phyloP scores from a whole-genome alignment of 176 grass and related monocot species.

The Carex pumila region DNA sequence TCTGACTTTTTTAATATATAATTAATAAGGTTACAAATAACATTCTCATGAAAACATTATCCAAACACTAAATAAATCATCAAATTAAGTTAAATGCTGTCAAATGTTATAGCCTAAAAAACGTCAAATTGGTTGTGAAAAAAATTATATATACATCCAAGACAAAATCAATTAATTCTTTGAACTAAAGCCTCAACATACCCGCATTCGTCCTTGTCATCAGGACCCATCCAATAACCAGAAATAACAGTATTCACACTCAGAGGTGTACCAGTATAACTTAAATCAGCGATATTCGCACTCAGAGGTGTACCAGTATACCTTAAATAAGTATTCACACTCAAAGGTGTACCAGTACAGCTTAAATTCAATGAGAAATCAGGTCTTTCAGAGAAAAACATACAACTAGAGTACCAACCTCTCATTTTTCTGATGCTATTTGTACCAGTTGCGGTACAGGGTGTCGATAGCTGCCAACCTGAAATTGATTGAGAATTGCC shows the following conservation, averaged over 20 bases:
- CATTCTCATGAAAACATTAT: not conserved
- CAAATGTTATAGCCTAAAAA: not conserved
- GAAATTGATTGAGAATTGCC: not conserved
- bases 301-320: not conserved
- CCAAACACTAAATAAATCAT: not conserved
- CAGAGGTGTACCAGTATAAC: not conserved
- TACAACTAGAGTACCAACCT: not conserved
- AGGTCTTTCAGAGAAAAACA: not conserved
- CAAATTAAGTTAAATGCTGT: not conserved
- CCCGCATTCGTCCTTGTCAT: slow-evolving; percentile 7
- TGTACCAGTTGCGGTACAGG: not conserved
- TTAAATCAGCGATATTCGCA: not conserved
- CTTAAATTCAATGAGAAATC: not conserved
- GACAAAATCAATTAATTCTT: slow-evolving; percentile 10
- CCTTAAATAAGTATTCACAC: not conserved
- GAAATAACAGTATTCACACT: slow-evolving; percentile 5
- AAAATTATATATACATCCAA: not conserved
- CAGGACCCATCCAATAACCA: slow-evolving; percentile 17
- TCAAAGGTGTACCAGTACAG: not conserved
- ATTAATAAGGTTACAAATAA: not conserved
- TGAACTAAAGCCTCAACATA: slow-evolving; percentile 19
- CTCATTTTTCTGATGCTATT: not conserved
- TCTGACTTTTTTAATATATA: not conserved
- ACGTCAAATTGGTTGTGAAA: not conserved
- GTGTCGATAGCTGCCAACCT: not conserved